Conservation (phyloP, 345 rosid genomes). For the Aquilaria malaccensis region DNA sequence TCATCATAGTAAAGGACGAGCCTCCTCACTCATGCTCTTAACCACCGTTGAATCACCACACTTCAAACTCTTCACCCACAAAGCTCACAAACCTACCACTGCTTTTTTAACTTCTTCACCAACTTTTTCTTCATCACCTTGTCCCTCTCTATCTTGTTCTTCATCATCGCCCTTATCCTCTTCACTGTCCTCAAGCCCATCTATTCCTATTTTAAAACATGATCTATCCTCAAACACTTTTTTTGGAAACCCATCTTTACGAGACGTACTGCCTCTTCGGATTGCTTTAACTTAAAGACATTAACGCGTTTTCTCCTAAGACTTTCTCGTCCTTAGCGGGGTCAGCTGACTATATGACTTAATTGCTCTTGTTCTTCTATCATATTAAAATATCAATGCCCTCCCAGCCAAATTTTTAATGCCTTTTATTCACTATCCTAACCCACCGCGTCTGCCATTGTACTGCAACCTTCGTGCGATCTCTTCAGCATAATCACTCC, state of each 20-base stretch:
- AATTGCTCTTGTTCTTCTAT: too few species aligned
- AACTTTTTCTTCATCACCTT: conserved; percentile 77
- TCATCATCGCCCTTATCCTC: conserved; percentile 57
- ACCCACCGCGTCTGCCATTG: too few species aligned
- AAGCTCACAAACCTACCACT: conserved; percentile 47
- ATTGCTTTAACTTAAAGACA: too few species aligned
- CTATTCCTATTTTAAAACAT: conserved; percentile 46
- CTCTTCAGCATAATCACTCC: too few species aligned
- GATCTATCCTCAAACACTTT: conserved; percentile 20
- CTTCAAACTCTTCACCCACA: conserved; percentile 41
- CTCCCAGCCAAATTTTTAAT: too few species aligned
- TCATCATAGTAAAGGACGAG: conserved; percentile 63
- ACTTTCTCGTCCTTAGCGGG: too few species aligned
- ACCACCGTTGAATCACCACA: conserved; percentile 33
- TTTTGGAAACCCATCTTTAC: conserved; percentile 23
- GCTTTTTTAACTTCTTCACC: conserved; percentile 45
- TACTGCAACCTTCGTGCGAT: too few species aligned
- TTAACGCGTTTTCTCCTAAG: too few species aligned
- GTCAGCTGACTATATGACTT: too few species aligned
- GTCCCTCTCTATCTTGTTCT: conserved; percentile 54
- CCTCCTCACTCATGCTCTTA: conserved; percentile 40
- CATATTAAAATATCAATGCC: too few species aligned
- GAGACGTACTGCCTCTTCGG: not conserved
- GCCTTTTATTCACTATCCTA: too few species aligned
- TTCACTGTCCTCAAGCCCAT: conserved; percentile 71